Evolutionary conservation across 2,329 filamentous ascomycete species (phyloP), one percentile per base, ranked within the genome.

Genomic region (Fusarium neocosmosporiellum): DNA sequence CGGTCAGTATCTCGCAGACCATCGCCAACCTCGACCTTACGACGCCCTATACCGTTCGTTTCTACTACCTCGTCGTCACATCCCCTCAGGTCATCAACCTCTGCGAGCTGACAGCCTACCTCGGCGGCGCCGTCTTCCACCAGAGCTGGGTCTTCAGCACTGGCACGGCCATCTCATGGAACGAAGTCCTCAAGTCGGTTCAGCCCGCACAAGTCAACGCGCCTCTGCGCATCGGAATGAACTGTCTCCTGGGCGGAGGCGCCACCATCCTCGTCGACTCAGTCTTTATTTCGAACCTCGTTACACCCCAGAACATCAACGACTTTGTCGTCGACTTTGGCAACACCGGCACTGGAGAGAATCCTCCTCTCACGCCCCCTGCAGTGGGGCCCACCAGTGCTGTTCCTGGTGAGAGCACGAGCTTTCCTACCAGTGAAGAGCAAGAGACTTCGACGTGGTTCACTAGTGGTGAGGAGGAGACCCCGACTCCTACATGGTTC

Each of bases 261-360:
- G 58, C 63, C 9, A 50, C 55, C 3, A 33, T 71, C 6, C 59
- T 64, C 27, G 46, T 71, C 46, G 69, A 71, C 43, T 66, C 64
- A 2, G 58, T 71, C 58, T 71, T 71, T 34, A 59, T 71, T 10
- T 70, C 66, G 14, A 66, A 71, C 50, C 29, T 64, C 4, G 66
- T 70, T 29, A 71, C 69, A 14, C 69, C 69, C 3, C 24, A 59
- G 46, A 71, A 61, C 36, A 71, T 71, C 24, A 54, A 64, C 39
- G 24, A 59, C 18, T 59, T 67, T 53, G 34, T 16, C 16, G 33
- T 71, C 13, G 61, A 69, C 43, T 71, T 59, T 59, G 54, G 62
- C 16, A 57, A 63, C 33, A 54, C 43, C 3, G 59, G 59, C n/a
- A 62, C 43, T 18, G 46, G 41, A 11, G 59, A 18, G 3, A 54